Percentiles rank a stretch among this genome's conserved stretches.
Conservation (phyloP, 1,139 yeast genomes). For the Candida pseudocylindracea region DNA sequence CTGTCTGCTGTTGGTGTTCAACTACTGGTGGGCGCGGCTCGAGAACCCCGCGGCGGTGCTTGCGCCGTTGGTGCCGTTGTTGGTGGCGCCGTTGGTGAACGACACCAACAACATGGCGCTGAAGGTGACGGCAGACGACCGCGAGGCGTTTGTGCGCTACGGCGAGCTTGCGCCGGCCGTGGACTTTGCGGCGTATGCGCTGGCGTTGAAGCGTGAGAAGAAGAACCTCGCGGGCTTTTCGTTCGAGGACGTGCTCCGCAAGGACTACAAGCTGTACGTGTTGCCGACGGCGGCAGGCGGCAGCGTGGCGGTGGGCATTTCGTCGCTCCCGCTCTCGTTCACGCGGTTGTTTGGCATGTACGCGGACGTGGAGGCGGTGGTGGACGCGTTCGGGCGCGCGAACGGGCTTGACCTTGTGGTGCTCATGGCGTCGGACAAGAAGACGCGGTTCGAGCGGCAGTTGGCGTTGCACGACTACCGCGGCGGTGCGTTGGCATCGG, state of each 20-base stretch:
- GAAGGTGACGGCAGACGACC: slow-evolving; percentile 35
- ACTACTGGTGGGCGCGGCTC: slow-evolving; percentile 24
- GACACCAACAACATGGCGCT: slow-evolving; percentile 48
- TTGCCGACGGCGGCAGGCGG: slow-evolving; percentile 12
- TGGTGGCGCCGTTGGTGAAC: slow-evolving; percentile 44
- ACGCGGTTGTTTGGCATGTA: slow-evolving; percentile 24
- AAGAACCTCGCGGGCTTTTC: slow-evolving; percentile 38
- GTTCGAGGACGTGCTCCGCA: slow-evolving; percentile 38
- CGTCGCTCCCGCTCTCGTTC: slow-evolving; percentile 49
- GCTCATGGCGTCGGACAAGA: slow-evolving; percentile 38
- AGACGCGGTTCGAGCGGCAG: slow-evolving; percentile 32
- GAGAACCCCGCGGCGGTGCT: slow-evolving; percentile 4
- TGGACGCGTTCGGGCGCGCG: slow-evolving; percentile 14
- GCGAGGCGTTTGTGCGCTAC: slow-evolving; percentile 17
- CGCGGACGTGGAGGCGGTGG: slow-evolving; percentile 11
- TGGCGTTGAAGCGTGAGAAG: slow-evolving; percentile 28
- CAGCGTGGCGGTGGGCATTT: slow-evolving; percentile 34
- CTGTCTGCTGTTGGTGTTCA: slow-evolving; percentile 52
- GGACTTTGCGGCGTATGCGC: slow-evolving; percentile 9
- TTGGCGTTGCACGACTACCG: slow-evolving; percentile 16
- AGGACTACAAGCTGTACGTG: slow-evolving; percentile 65
- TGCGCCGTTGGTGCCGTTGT: slow-evolving; percentile 13
- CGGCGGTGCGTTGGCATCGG: slow-evolving; percentile 9
- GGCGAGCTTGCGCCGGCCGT: slow-evolving; percentile 1
- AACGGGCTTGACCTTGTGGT: slow-evolving; percentile 27